Evolutionary conservation across 805 yeast genomes (phyloP), one percentile per base, ranked within the genome.

Genomic region (Kodamaea kaohsiungensis): DNA sequence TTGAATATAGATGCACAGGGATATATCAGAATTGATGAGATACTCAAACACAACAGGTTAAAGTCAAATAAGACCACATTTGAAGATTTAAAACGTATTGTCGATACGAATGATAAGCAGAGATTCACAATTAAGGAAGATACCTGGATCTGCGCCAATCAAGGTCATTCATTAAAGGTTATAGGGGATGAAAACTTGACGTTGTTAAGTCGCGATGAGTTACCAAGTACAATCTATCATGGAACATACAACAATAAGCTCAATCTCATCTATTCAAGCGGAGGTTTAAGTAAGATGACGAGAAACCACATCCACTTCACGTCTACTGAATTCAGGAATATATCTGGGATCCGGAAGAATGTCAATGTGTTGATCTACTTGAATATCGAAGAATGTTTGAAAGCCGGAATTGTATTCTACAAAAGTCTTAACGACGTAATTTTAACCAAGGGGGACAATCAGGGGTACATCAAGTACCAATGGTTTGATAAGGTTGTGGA

Each of bases 281-380:
- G 84, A 0, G 91, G 90, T 0, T 70, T 95, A 19, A 77, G 79
- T 13, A 76, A 70, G 56, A 89, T 91, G 97, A 71, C 68, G 33
- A 74, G 99, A 62, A 87, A 87, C 59, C 98, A 95, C 67, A 83
- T 95, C 15, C 99, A 95, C 70, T 78, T 93, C 65, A 89, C 98
- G 0, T 72, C 82, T 1, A 71, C 70, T 27, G 73, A 75, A 3
- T 65, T 66, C 3, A 65, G 70, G 13, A 86, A 86, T 12, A 76
- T 87, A 12, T 84, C 92, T 56, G 98, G 98, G 0, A 82, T 91
- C 75, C 75, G 98, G 49, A 60, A 68, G n/a, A 72, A 75, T 42
- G 71, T 85, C 52, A 73, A 78, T 25, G 82, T 88, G 1, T 69
- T 84, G 52, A 85, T 95, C 2, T 88, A 80, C 62, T 64, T 93